phyloP scores from a whole-genome alignment of 768 basidiomycete species.

The Tricholoma saponaceum region DNA sequence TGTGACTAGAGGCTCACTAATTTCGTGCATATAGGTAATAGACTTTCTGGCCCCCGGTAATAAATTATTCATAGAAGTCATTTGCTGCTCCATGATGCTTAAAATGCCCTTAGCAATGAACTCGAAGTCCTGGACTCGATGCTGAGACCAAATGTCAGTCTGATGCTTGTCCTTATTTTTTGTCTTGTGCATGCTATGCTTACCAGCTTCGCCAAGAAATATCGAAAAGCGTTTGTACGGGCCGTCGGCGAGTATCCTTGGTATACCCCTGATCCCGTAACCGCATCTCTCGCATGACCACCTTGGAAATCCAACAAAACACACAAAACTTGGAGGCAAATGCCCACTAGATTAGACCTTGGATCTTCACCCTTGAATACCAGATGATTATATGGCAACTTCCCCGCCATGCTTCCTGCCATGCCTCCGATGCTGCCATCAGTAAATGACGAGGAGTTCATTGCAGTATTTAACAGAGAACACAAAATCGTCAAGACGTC shows the following conservation, averaged over 20 bases:
- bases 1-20: conserved; percentile 48
- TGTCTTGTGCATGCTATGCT: conserved; percentile 19
- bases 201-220: conserved; percentile 88
- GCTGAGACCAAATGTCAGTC: conserved; percentile 40
- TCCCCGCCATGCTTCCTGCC: conserved; percentile 73
- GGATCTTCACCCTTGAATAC: conserved; percentile 89
- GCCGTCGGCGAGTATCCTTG: conserved; percentile 47
- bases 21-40: conserved; percentile 79
- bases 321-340: conserved; percentile 74
- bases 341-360: conserved; percentile 64
- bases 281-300: conserved; percentile 59
- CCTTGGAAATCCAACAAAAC: conserved; percentile 80
- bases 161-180: not conserved
- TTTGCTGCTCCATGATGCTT: conserved; percentile 69
- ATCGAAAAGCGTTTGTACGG: conserved; percentile 84
- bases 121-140: conserved; percentile 84
- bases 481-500: conserved; percentile 91
- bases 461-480: conserved; percentile 86
- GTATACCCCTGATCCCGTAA: conserved; percentile 37
- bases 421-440: conserved; percentile 59
- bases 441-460: conserved; percentile 58
- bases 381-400: conserved; percentile 85
- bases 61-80: conserved; percentile 65
- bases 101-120: conserved; percentile 77
- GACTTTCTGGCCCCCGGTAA: conserved; percentile 85